Base-by-base conservation (phyloP, 2,329 filamentous ascomycete species). In the Stemphylium lycopersici region DNA sequence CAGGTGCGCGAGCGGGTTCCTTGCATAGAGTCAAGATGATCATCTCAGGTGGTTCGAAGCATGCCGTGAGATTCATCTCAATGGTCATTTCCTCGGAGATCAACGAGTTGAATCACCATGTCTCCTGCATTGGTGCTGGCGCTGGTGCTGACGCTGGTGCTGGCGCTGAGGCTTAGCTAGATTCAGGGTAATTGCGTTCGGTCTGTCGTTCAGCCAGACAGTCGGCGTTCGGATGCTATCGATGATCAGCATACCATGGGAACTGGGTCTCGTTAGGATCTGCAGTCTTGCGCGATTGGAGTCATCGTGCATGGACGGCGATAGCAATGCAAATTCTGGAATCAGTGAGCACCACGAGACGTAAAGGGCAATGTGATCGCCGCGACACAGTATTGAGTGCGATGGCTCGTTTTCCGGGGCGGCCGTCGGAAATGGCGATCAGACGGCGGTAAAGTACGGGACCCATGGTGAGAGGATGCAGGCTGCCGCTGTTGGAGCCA, bases 1-100 rank as follows among this genome's bases (percentile, higher is more conserved):
- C 13, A 4, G 41, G 31, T 40, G 29, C 44, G 31, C 42, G 22
- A 18, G 37, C 43, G 42, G 48, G 48, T 56, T 41, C 55, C 51
- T 51, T 58, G 51, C 58, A 55, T 55, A 41, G 34, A 29, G 20
- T 41, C 20, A 42, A 36, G 34, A 45, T 31, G 33, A 37, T 40
- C 16, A 32, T 43, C 13, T 43, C 13, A 24, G 26, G 37, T 22
- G 47, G 41, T 47, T 53, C 16, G 24, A 34, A 26, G 44, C 47
- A 26, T 11, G 40, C 18, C 33, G 38, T 33, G 22, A 37, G 20
- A 12, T 15, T 20, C 13, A 45, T 31, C 31, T 18, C 31, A 40
- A 32, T 39, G 42, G 39, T 36, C 6, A 37, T 26, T 32, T 37
- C 22, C 38, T 29, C 31, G 26, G 47, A 31, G 13, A 43, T 24